phyloP scores from a whole-genome alignment of 2,329 filamentous ascomycete genomes.

The Penicillium sp. region DNA sequence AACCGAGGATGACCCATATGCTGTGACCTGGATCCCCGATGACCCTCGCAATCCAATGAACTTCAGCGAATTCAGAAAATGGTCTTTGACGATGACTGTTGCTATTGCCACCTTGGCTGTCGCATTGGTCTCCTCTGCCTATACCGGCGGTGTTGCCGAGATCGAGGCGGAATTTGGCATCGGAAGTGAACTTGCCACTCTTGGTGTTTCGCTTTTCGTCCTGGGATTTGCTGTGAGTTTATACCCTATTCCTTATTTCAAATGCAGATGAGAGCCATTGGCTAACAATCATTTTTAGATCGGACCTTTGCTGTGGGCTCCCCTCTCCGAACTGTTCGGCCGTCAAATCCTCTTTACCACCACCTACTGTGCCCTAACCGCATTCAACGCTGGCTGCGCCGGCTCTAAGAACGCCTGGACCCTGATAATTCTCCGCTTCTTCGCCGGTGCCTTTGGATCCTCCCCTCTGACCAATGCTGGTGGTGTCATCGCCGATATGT shows the following conservation, averaged over 20 bases:
- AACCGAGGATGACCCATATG: slow-evolving; percentile 68
- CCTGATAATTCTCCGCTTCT: slow-evolving; percentile 67
- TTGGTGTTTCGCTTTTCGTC: slow-evolving; percentile 69
- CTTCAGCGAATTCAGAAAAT: slow-evolving; percentile 63
- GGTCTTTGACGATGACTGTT: slow-evolving; percentile 66
- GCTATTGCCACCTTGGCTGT: slow-evolving; percentile 70
- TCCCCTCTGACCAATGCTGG: slow-evolving; percentile 53
- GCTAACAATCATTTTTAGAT: slow-evolving; percentile 42
- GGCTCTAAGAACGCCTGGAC: slow-evolving; percentile 61
- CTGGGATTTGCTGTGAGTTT: slow-evolving; percentile 55
- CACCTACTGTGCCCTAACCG: slow-evolving; percentile 61
- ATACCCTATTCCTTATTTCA: not conserved
- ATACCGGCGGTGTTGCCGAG: slow-evolving; percentile 31
- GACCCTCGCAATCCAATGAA: slow-evolving; percentile 71
- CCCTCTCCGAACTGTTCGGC: slow-evolving; percentile 67
- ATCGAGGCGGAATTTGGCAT: slow-evolving; percentile 62
- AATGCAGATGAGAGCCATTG: too few relatives aligned
- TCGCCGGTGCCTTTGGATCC: slow-evolving; percentile 64
- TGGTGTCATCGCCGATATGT: slow-evolving; percentile 63
- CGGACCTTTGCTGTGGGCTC: slow-evolving; percentile 69
- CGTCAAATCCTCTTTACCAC: slow-evolving; percentile 56
- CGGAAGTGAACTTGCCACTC: slow-evolving; percentile 58
- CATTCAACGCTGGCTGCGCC: slow-evolving; percentile 63
- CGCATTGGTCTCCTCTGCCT: slow-evolving; percentile 69
- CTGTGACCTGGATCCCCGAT: slow-evolving; percentile 69